These are phyloP conservation scores for Pugionium dolabratum DNA, from an alignment of 345 rosid species.

Conservation along the genomic window DNA sequence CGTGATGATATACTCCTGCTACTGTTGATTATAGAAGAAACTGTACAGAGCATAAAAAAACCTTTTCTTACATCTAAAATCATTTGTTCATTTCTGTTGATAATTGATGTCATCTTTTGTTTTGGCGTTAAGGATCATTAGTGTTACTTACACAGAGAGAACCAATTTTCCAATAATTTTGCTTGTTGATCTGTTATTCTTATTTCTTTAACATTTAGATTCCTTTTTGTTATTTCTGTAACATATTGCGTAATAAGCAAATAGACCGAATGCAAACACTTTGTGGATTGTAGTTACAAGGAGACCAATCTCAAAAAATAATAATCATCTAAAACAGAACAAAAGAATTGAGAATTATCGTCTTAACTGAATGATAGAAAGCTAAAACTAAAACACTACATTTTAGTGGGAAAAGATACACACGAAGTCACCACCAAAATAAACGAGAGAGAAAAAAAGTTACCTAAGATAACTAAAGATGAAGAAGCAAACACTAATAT, in stretches of 20 bases:
- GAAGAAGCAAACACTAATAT: slow-evolving; percentile 33
- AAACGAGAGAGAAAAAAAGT: no score
- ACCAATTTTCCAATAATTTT: background rate
- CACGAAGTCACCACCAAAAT: slow-evolving; percentile 2
- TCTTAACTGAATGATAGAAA: slow-evolving; percentile 27
- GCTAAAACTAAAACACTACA: background rate
- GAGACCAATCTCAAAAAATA: slow-evolving; percentile 23
- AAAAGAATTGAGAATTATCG: slow-evolving; percentile 37
- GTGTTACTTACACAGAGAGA: background rate
- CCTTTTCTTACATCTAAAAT: background rate
- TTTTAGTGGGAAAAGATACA: slow-evolving; percentile 17
- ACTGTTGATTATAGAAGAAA: slow-evolving; percentile 9
- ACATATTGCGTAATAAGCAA: background rate
- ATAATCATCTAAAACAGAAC: slow-evolving; percentile 37
- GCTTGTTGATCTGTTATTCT: background rate
- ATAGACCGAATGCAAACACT: slow-evolving; percentile 3
- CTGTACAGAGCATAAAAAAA: slow-evolving; percentile 5
- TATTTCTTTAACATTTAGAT: no score
- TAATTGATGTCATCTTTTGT: no score
- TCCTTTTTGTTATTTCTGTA: no score
- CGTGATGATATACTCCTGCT: background rate
- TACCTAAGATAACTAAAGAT: slow-evolving; percentile 30
- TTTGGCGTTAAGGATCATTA: background rate
- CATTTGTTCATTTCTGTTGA: background rate
- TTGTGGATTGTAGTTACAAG: slow-evolving; percentile 1